These are phyloP conservation scores for Corylus americana DNA, from an alignment of 306 rosid species.

Conservation along the genomic window DNA sequence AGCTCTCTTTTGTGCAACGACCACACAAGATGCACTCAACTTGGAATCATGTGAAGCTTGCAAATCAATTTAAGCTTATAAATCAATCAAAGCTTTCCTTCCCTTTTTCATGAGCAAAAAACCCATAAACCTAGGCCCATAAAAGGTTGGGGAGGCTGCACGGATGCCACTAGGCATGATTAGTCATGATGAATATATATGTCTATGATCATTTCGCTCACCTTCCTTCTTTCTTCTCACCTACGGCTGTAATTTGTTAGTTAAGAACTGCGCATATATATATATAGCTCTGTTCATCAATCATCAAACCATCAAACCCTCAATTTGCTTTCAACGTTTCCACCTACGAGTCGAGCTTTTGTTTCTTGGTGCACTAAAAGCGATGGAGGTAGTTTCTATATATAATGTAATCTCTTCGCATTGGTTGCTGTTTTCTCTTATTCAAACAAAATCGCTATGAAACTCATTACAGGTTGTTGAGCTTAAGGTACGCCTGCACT, in stretches of 20 bases:
- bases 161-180: neutral
- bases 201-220: neutral
- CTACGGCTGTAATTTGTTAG: neutral
- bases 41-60: no score
- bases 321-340: neutral
- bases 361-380: neutral
- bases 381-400: neutral
- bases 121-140: neutral
- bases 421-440: no score
- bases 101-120: neutral
- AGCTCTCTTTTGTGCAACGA: no score
- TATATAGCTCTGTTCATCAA: neutral
- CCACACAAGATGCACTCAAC: no score
- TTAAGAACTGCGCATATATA: neutral
- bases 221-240: neutral
- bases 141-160: neutral
- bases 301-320: neutral
- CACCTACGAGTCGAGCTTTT: neutral
- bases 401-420: no score
- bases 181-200: neutral
- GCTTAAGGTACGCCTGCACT: constrained; percentile 16
- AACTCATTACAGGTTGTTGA: constrained; percentile 6
- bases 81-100: no score
- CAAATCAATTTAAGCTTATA: no score
- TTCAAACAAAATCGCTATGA: neutral